Evolutionary conservation across 441 rosid species (phyloP).

Genomic region (Cnidoscolus chayamansa): DNA sequence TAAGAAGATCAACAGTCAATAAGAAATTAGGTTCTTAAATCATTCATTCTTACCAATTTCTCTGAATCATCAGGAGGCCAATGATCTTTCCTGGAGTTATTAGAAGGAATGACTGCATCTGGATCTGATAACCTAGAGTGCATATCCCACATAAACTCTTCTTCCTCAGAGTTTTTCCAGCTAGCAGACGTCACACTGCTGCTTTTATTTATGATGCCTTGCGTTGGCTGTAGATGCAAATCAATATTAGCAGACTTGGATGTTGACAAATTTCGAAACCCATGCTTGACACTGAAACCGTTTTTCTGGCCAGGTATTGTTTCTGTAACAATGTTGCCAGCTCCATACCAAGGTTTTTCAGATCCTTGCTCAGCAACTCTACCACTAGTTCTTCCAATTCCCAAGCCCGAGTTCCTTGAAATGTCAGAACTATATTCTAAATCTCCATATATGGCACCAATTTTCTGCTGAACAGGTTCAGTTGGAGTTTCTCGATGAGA

Average conservation of each 20-base stretch:
- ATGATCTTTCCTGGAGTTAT: conserved; percentile 47
- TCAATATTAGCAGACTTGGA: conserved; percentile 46
- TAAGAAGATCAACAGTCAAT: neutral
- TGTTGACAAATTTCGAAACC: conserved; percentile 39
- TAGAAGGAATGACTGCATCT: conserved; percentile 43
- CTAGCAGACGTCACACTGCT: conserved; percentile 49
- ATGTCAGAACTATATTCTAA: conserved; percentile 62
- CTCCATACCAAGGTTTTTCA: conserved; percentile 58
- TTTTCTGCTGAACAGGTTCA: conserved; percentile 53
- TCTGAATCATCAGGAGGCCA: conserved; percentile 59
- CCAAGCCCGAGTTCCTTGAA: conserved; percentile 48
- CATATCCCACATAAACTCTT: conserved; percentile 96
- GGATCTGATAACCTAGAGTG: conserved; percentile 68
- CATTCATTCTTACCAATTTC: conserved; percentile 56
- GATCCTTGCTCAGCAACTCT: conserved; percentile 53
- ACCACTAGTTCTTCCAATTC: conserved; percentile 53
- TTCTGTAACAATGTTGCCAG: conserved; percentile 47
- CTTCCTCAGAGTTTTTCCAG: conserved; percentile 97
- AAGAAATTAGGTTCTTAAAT: conserved; percentile 7
- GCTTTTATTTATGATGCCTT: conserved; percentile 45
- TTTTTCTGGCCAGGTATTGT: conserved; percentile 57
- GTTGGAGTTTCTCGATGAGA: conserved; percentile 45
- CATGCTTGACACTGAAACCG: conserved; percentile 55
- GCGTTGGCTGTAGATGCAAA: conserved; percentile 34
- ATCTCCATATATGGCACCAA: conserved; percentile 47